Evolutionary conservation across 2,329 filamentous ascomycete species (phyloP).

Genomic region (Clarireedia hainanense): DNA sequence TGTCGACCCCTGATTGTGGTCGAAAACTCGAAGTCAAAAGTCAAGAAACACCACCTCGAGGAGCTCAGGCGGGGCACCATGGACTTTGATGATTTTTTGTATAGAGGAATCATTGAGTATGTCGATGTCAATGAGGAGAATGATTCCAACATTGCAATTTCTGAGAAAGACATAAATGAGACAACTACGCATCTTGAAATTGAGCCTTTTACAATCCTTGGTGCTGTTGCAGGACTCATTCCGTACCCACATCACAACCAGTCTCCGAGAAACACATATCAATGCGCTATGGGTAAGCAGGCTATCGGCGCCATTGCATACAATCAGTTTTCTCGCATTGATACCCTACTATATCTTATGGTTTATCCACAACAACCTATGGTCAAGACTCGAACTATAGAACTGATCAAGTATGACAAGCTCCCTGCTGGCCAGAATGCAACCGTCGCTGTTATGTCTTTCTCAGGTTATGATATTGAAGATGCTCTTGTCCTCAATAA

Average conservation of each 20-base stretch:
- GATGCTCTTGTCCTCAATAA: slow-evolving; percentile 96
- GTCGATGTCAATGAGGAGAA: slow-evolving; percentile 98
- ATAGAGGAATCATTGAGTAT: slow-evolving; percentile 86
- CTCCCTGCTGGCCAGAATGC: slow-evolving; percentile 95
- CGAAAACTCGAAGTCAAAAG: slow-evolving; percentile 74
- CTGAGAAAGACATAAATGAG: slow-evolving; percentile 74
- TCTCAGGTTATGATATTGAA: slow-evolving; percentile 98
- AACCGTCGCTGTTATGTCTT: slow-evolving; percentile 98
- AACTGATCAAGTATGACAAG: slow-evolving; percentile 95
- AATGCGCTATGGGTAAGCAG: slow-evolving; percentile 99
- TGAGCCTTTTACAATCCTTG: slow-evolving; percentile 93
- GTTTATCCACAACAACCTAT: slow-evolving; percentile 97
- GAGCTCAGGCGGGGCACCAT: slow-evolving; percentile 75
- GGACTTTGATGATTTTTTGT: slow-evolving; percentile 90
- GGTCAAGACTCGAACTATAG: slow-evolving; percentile 95
- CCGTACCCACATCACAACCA: slow-evolving; percentile 99
- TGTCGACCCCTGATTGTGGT: slow-evolving; percentile 95
- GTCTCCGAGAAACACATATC: slow-evolving; percentile 95
- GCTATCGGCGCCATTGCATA: slow-evolving; percentile 97
- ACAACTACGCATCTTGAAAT: slow-evolving; percentile 93
- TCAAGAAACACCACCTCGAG: slow-evolving; percentile 70
- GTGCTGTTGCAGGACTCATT: slow-evolving; percentile 91
- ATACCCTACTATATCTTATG: slow-evolving; percentile 91
- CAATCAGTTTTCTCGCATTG: slow-evolving; percentile 95
- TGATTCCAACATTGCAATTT: slow-evolving; percentile 85